Evolutionary conservation across 164 flowering plant species (phyloP).

Genomic region (Liriodendron chinense): DNA sequence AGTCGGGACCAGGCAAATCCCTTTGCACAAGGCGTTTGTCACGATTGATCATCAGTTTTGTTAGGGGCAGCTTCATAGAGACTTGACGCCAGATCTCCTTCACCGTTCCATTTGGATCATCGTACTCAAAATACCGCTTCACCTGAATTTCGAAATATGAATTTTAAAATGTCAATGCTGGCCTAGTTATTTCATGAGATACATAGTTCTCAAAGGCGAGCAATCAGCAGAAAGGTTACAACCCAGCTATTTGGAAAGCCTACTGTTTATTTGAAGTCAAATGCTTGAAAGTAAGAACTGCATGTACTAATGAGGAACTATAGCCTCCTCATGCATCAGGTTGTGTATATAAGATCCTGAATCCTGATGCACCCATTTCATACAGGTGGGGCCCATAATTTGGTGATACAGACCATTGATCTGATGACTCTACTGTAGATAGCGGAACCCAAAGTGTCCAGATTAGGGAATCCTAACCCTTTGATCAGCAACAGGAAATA

Average conservation of each 20-base stretch:
- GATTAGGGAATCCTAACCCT: too few species aligned
- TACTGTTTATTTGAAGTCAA: not conserved
- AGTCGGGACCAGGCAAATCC: slow-evolving; percentile 50
- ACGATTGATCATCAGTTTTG: slow-evolving; percentile 83
- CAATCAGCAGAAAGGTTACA: not conserved
- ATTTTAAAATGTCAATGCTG: too few species aligned
- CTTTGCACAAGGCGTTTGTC: slow-evolving; percentile 72
- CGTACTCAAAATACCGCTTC: slow-evolving; percentile 70
- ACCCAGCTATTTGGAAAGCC: not conserved
- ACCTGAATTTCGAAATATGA: slow-evolving; percentile 43
- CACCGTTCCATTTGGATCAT: slow-evolving; percentile 76
- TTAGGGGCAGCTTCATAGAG: slow-evolving; percentile 67
- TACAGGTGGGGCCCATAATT: too few species aligned
- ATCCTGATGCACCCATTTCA: too few species aligned
- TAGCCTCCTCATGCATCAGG: not conserved
- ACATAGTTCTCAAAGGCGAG: not conserved
- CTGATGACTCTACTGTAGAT: too few species aligned
- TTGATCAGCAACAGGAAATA: too few species aligned
- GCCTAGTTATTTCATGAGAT: not conserved
- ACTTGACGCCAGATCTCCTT: slow-evolving; percentile 93
- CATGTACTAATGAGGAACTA: not conserved
- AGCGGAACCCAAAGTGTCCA: too few species aligned
- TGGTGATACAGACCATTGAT: too few species aligned
- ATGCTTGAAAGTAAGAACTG: not conserved
- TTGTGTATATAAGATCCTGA: too few species aligned